Evolutionary conservation across 768 basidiomycete genomes (phyloP).

Genomic region (Megacollybia marginata): DNA sequence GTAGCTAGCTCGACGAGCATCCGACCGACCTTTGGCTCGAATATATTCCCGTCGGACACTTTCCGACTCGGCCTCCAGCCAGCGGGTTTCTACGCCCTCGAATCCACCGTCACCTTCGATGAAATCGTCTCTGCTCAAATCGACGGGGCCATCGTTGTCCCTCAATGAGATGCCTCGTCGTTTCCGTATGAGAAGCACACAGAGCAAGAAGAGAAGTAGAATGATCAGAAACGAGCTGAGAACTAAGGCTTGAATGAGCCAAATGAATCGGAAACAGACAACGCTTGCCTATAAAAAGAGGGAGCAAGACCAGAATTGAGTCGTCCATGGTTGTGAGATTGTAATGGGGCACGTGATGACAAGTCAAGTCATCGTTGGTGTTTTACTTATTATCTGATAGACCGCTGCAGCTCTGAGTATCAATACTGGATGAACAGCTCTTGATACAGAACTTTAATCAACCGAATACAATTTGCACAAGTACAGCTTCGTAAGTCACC

Average conservation of each 20-base stretch:
- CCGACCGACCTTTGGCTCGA: constrained; percentile 74
- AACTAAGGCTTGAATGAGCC: constrained; percentile 27
- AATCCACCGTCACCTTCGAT: constrained; percentile 90
- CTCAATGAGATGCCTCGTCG: constrained; percentile 71
- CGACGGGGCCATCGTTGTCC: constrained; percentile 88
- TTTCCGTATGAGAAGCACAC: constrained; percentile 75
- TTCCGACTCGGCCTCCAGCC: constrained; percentile 82
- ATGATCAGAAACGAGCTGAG: constrained; percentile 90
- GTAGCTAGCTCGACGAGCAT: constrained; percentile 4
- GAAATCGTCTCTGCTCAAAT: constrained; percentile 88
- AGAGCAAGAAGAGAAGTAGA: constrained; percentile 84
- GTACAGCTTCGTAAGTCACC: no score
- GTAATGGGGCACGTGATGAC: no score
- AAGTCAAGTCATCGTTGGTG: no score
- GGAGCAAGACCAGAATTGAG: no score
- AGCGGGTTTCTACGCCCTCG: constrained; percentile 84
- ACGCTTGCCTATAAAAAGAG: no score
- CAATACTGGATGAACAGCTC: no score
- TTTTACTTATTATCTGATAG: no score
- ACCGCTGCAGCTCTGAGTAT: no score
- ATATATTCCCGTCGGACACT: constrained; percentile 60
- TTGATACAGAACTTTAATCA: no score
- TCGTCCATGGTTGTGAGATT: no score
- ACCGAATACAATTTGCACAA: no score
- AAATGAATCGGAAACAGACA: not conserved